These are phyloP conservation scores for Penicillium arizonense DNA, from an alignment of 495 filamentous ascomycete species.

Conservation along the genomic window DNA sequence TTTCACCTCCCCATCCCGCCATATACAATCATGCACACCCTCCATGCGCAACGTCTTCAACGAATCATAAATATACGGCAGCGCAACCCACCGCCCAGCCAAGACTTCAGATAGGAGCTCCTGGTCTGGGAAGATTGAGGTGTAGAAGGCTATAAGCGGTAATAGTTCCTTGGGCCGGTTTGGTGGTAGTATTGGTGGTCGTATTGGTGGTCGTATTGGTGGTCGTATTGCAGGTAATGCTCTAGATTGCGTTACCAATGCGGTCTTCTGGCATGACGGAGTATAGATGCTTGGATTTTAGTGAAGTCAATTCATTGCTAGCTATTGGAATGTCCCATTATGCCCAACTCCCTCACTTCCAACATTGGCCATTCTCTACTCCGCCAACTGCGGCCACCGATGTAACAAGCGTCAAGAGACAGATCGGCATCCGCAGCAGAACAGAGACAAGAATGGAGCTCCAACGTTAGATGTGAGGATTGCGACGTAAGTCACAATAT, in stretches of 20 bases:
- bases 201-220: no score
- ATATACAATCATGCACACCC: constrained; percentile 67
- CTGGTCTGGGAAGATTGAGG: constrained; percentile 57
- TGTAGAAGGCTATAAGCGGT: constrained; percentile 31
- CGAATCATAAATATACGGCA: constrained; percentile 80
- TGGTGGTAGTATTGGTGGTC: no score
- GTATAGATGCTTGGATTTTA: no score
- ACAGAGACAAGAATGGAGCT: constrained; percentile 3
- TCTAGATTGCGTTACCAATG: no score
- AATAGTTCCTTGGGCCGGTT: constrained; percentile 3
- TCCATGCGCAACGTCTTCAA: constrained; percentile 70
- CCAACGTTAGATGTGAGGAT: constrained; percentile 13
- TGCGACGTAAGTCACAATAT: constrained; percentile 9
- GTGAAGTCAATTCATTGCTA: no score
- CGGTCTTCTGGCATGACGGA: no score
- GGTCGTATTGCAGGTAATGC: no score
- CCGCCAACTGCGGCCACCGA: constrained; percentile 14
- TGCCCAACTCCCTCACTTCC: constrained; percentile 11
- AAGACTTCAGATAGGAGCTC: constrained; percentile 66
- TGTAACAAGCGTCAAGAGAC: constrained; percentile 22
- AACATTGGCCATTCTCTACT: constrained; percentile 9
- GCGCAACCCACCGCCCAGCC: constrained; percentile 61
- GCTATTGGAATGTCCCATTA: constrained; percentile 22
- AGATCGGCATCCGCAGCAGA: constrained; percentile 19
- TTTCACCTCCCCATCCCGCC: constrained; percentile 71